phyloP scores from a whole-genome alignment of 2,329 filamentous ascomycete genomes.

The Sclerotiophoma versabilis region DNA sequence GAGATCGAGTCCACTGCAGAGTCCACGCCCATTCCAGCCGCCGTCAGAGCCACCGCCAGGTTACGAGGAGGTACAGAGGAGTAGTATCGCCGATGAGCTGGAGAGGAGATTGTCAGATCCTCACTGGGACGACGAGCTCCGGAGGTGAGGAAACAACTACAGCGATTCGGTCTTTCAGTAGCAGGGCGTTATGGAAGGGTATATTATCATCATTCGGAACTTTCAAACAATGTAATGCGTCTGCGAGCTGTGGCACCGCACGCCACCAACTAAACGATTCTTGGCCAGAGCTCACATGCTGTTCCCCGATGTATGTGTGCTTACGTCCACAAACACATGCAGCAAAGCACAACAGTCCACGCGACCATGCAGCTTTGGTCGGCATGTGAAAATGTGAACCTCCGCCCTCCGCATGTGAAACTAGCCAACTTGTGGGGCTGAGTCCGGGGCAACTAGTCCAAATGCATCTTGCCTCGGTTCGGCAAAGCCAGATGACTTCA shows the following conservation, averaged over 20 bases:
- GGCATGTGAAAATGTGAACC: slow-evolving; percentile 29
- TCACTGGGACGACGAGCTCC: slow-evolving; percentile 31
- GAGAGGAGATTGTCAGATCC: slow-evolving; percentile 56
- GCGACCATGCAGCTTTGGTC: neutral
- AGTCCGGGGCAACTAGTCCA: slow-evolving; percentile 10
- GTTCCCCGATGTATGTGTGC: neutral
- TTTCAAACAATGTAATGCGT: neutral
- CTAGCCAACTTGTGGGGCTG: slow-evolving; percentile 9
- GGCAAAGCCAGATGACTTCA: slow-evolving; percentile 19
- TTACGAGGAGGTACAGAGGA: slow-evolving; percentile 90
- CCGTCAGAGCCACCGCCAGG: slow-evolving; percentile 83
- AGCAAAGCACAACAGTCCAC: slow-evolving; percentile 6
- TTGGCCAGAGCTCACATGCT: neutral
- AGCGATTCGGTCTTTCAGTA: slow-evolving; percentile 11
- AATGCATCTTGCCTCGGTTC: slow-evolving; percentile 17
- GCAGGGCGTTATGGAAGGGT: slow-evolving; percentile 37
- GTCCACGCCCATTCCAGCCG: slow-evolving; percentile 51
- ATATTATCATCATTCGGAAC: slow-evolving; percentile 19
- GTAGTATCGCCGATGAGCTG: slow-evolving; percentile 76
- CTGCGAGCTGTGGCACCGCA: neutral
- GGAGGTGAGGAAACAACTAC: neutral
- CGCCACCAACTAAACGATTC: neutral
- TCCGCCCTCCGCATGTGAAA: slow-evolving; percentile 25
- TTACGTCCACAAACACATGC: slow-evolving; percentile 4
- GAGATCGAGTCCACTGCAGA: slow-evolving; percentile 41